Base-by-base conservation (phyloP, 1,139 yeast genomes). In the Yamadazyma spencermartinsiae region DNA sequence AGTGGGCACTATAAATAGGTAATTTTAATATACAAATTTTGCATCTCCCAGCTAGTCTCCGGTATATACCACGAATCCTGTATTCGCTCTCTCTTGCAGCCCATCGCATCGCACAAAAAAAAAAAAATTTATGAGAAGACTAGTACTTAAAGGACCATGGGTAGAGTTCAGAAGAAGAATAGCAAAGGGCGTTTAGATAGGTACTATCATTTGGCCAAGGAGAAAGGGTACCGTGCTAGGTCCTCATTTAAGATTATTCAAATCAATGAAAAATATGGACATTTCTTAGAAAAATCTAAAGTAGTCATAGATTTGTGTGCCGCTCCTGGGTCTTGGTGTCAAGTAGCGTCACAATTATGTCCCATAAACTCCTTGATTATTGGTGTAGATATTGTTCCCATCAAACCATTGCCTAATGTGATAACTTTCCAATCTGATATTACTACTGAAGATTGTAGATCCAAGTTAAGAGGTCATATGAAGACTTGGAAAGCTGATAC, bases 321-420 rank as follows among this genome's bases (percentile, higher is more conserved):
- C 41, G 98, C 98, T 3, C 98, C 99, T 24, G 99, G 99, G 42
- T 89, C 97, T 3, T 92, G 98, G 98, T 92, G 98, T 76, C 99
- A 92, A 67, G 98, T 94, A 31, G 98, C 98, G 1, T 81, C 95
- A 3, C 88, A 88, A 47, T 65, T 88, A 42, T 90, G 98, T 67
- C 97, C 98, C 2, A 72, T 90, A 6, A 89, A 89, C 63, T 88
- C 98, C 1, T 74, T 92, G 50, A 90, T 92, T 54, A 88, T 92
- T 41, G 99, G 98, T 60, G 98, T 94, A 23, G 99, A 92, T 77
- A 84, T 92, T 54, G 98, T 90, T 20, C 98, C 97, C 14, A 92
- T 92, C 68, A 90, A 88, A 61, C 84, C 96, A 9, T 75, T 92
- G 59, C 97, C 98, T 15, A 90, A 92, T 57, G 87, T 86, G 53